Evolutionary conservation across 2,329 filamentous ascomycete genomes (phyloP).

Genomic region (Capronia coronata): DNA sequence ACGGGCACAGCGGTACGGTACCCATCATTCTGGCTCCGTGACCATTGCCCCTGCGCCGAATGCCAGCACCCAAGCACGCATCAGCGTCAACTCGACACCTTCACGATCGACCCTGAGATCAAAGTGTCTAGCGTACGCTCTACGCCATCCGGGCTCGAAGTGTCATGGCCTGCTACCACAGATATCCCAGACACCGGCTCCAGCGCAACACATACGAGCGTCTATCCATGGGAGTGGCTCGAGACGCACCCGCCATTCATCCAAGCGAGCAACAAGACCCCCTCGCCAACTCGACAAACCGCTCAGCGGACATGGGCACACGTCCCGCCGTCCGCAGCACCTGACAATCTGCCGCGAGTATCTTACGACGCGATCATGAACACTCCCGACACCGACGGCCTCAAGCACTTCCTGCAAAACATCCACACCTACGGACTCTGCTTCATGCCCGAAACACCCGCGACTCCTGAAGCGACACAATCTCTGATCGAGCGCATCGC

Average conservation of each 20-base stretch:
- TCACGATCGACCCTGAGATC: constrained; percentile 46
- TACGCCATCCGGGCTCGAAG: constrained; percentile 18
- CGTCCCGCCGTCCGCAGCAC: constrained; percentile 7
- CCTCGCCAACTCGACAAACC: not conserved
- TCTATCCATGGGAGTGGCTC: constrained; percentile 61
- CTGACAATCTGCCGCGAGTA: constrained; percentile 22
- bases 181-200: not conserved
- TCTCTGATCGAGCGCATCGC: constrained; percentile 72
- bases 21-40: constrained; percentile 43
- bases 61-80: constrained; percentile 66
- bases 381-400: constrained; percentile 40
- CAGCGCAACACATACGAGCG: constrained; percentile 53
- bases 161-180: constrained; percentile 10
- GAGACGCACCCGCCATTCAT: constrained; percentile 38
- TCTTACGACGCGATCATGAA: constrained; percentile 57
- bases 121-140: constrained; percentile 6
- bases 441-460: constrained; percentile 24
- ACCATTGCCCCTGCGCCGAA: constrained; percentile 63
- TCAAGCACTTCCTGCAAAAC: constrained; percentile 18
- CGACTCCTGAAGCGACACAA: constrained; percentile 60
- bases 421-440: constrained; percentile 24
- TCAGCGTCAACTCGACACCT: constrained; percentile 63
- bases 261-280: constrained; percentile 25
- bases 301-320: constrained; percentile 17
- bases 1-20: constrained; percentile 22